Percentiles rank a stretch among this genome's conserved stretches.
Conservation (phyloP, 176 grass and related monocot genomes). For the Phragmites australis region DNA sequence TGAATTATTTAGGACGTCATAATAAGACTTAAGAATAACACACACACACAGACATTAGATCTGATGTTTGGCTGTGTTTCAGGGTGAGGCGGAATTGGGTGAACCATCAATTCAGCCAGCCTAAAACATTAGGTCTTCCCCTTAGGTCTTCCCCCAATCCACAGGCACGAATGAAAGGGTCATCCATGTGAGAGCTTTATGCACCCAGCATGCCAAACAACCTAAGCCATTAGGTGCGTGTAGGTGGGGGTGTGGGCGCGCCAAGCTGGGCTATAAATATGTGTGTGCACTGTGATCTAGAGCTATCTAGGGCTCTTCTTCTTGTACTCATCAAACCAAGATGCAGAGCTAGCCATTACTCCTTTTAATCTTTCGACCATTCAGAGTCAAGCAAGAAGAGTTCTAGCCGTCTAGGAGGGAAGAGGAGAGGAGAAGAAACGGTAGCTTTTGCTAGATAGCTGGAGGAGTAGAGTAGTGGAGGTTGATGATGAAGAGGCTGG, state of each 20-base stretch:
- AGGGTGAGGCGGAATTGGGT: slow-evolving; percentile 47
- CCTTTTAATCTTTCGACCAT: background rate
- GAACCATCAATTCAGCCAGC: slow-evolving; percentile 61
- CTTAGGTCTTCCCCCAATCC: slow-evolving; percentile 28
- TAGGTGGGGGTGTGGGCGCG: slow-evolving; percentile 33
- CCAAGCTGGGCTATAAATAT: slow-evolving; percentile 41
- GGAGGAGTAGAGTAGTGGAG: background rate
- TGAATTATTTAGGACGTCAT: no score
- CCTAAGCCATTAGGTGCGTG: slow-evolving; percentile 31
- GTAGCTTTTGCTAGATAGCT: background rate
- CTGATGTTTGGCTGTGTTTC: background rate
- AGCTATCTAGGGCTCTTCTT: slow-evolving; percentile 1
- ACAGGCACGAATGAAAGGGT: slow-evolving; percentile 47
- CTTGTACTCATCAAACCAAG: slow-evolving; percentile 14
- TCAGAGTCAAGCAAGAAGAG: background rate
- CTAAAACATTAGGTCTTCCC: slow-evolving; percentile 3
- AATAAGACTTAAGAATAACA: no score
- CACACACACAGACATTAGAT: no score
- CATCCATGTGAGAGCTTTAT: slow-evolving; percentile 54
- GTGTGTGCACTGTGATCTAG: slow-evolving; percentile 27
- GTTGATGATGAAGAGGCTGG: slow-evolving; percentile 38
- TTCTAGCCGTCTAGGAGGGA: background rate
- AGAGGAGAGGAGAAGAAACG: background rate
- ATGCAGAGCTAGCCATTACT: slow-evolving; percentile 22
- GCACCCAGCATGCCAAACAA: slow-evolving; percentile 41